Conservation (phyloP, 257 asterid species). For the Solanum gandarillasii region DNA sequence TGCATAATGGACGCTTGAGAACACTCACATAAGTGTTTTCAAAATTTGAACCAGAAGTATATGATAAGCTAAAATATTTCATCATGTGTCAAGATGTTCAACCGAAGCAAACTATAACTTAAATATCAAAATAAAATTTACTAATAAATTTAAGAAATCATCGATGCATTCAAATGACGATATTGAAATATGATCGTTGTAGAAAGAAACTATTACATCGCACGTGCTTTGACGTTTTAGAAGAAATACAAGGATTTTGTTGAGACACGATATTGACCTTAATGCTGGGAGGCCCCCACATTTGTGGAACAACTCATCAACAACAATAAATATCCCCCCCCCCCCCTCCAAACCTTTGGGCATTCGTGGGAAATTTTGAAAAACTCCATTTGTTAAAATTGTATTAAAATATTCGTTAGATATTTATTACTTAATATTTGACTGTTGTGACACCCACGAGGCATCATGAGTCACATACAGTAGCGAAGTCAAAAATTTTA, state of each 20-base stretch:
- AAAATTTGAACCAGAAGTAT: not conserved
- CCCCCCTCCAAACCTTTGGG: not conserved
- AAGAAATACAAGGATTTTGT: not conserved
- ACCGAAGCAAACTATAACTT: not conserved
- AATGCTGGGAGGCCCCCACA: not conserved
- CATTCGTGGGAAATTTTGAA: too few relatives aligned
- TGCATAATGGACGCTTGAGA: not conserved
- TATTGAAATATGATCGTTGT: not conserved
- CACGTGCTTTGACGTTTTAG: not conserved
- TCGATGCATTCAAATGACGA: not conserved
- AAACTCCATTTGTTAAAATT: not conserved
- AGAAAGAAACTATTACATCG: not conserved
- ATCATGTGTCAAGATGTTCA: not conserved
- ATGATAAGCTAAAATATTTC: not conserved
- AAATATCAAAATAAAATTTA: not conserved
- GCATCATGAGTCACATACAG: too few relatives aligned
- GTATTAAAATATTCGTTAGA: not conserved
- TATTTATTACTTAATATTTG: not conserved
- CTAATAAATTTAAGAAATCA: not conserved
- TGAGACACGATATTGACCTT: not conserved
- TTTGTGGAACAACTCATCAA: not conserved
- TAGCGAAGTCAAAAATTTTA: too few relatives aligned
- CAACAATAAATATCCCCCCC: not conserved
- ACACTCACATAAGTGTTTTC: not conserved
- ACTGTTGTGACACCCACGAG: not conserved